phyloP scores from a whole-genome alignment of 768 basidiomycete genomes.

The Rubroboletus satanas region DNA sequence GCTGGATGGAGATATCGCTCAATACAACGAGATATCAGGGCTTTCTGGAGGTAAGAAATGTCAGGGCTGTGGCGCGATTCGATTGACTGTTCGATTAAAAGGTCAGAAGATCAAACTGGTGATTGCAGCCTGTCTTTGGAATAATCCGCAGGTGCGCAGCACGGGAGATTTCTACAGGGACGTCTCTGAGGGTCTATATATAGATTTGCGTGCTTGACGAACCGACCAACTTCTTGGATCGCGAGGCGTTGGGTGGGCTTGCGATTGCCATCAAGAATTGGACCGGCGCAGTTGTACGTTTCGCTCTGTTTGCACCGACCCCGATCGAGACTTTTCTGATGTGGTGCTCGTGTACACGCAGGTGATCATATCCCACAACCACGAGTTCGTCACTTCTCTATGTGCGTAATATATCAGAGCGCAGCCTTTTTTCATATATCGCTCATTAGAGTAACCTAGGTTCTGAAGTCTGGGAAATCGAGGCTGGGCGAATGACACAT shows the following conservation, averaged over 20 bases:
- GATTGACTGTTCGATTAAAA: constrained; percentile 27
- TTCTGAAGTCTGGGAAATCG: constrained; percentile 94
- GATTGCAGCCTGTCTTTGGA: constrained; percentile 93
- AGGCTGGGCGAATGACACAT: constrained; percentile 77
- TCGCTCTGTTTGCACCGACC: constrained; percentile 11
- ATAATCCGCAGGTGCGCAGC: constrained; percentile 76
- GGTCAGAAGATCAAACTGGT: constrained; percentile 97
- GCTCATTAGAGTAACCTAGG: constrained; percentile 40
- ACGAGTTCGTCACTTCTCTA: constrained; percentile 79
- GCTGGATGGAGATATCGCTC: constrained; percentile 94
- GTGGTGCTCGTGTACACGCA: constrained; percentile 28
- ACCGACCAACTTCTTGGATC: constrained; percentile 96
- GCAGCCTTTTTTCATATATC: constrained; percentile 9
- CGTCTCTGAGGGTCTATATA: constrained; percentile 33
- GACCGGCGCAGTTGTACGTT: constrained; percentile 78
- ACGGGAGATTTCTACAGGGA: neutral
- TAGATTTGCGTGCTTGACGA: constrained; percentile 73
- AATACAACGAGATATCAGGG: constrained; percentile 95
- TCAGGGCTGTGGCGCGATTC: constrained; percentile 9
- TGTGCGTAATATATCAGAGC: constrained; percentile 47
- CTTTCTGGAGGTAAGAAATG: constrained; percentile 74
- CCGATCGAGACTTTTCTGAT: constrained; percentile 13
- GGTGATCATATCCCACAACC: constrained; percentile 96
- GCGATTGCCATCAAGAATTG: constrained; percentile 94
- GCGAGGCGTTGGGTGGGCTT: constrained; percentile 91